phyloP scores from a whole-genome alignment of 75 land plant species.

The Cryptomeria japonica region DNA sequence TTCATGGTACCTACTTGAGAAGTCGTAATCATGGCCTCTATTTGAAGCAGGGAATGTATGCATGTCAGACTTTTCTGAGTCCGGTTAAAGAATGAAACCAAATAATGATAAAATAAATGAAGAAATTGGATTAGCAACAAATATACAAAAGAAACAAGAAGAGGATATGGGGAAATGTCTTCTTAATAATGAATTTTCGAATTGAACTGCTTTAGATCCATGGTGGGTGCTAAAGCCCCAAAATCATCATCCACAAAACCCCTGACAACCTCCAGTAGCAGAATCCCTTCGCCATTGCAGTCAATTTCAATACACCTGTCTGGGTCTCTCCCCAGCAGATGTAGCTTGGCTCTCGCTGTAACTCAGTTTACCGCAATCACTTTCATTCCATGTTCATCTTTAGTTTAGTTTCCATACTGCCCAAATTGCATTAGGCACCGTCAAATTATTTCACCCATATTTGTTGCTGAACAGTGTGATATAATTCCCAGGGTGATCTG shows the following conservation, averaged over 20 bases:
- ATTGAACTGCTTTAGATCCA: slow-evolving; percentile 28
- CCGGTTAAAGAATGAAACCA: background rate
- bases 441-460: too few species aligned
- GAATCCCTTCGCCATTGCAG: slow-evolving; percentile 43
- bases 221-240: slow-evolving; percentile 39
- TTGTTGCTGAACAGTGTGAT: too few species aligned
- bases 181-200: slow-evolving; percentile 23
- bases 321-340: slow-evolving; percentile 17
- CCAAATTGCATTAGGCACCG: too few species aligned
- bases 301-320: slow-evolving; percentile 43
- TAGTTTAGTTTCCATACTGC: too few species aligned
- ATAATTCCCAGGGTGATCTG: too few species aligned
- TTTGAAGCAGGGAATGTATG: background rate
- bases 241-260: slow-evolving; percentile 33
- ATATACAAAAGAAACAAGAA: slow-evolving; percentile 43
- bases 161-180: slow-evolving; percentile 43
- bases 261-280: slow-evolving; percentile 44
- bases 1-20: background rate
- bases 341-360: too few species aligned
- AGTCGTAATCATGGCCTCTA: background rate
- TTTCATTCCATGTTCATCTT: too few species aligned
- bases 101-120: background rate
- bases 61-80: background rate
- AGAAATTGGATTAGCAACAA: background rate
- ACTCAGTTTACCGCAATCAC: too few species aligned